Evolutionary conservation across 306 rosid genomes (phyloP), one percentile per base, ranked within the genome.

Genomic region (Castanea mollissima): DNA sequence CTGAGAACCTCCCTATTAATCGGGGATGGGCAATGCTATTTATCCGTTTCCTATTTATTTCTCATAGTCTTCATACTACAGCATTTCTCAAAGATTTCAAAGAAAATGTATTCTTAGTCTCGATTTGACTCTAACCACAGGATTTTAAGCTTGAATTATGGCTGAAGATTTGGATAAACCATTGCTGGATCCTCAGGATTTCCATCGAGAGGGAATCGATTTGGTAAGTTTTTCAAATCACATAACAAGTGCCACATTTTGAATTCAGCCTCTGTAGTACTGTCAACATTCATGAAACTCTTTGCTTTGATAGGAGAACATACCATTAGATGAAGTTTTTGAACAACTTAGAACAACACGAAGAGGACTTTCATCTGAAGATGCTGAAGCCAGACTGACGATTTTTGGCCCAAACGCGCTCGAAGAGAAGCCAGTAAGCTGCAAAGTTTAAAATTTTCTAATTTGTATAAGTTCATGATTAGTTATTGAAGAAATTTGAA

Each of bases 401-500:
- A 91, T 93, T 78, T 93, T 93, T 81, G 97, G 97, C 38, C 90
- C 79, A 59, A 93, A 93, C 83, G 88, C 62, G 85, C 97, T 93
- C 41, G 91, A 91, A 84, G 97, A 93, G 89, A 91, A 83, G 80
- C 87, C 91, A 74, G 97, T 93, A 80, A 81, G 90, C 69, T 65
- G 41, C 1, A 18, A 2, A 44, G 75, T 79, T 35, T 23, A 3
- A 55, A 69, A 78, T 29, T 60, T 59, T 63, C 15, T 55, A 6
- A 55, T 59, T 55, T 74, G 38, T 35, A n/a, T 6, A 46, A 27
- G 20, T 65, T 65, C 68, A 9, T 31, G 25, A 41, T 74, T 68
- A 58, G 56, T 55, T 11, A 78, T 55, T 73, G 59, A 57, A 74
- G 15, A 69, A 23, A 64, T 63, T 46, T 58, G 65, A 31, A 52